Evolutionary conservation across 192 early-diverging fungal species (phyloP).

Genomic region (Thamnidium elegans): DNA sequence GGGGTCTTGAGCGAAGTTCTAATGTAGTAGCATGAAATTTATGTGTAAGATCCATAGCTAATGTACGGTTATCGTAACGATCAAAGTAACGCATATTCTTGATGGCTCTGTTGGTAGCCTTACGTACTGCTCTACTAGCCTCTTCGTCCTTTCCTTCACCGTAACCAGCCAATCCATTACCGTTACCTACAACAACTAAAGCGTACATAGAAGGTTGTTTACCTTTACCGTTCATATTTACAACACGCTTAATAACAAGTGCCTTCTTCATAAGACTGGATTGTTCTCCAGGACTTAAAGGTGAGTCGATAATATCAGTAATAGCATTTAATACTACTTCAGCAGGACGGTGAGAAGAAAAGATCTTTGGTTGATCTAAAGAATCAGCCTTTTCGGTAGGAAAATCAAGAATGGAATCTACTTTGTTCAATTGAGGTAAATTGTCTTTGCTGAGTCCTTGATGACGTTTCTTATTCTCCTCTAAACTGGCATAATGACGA

Average conservation of each 20-base stretch:
- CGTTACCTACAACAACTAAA: conserved; percentile 94
- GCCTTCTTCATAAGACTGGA: conserved; percentile 63
- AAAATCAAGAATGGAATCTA: conserved; percentile 35
- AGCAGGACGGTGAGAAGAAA: conserved; percentile 28
- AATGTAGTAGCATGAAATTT: conserved; percentile 88
- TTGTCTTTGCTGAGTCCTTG: conserved; percentile 8
- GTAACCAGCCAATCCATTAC: conserved; percentile 86
- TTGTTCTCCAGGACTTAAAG: conserved; percentile 54
- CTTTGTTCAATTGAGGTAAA: conserved; percentile 25
- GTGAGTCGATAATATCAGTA: conserved; percentile 33
- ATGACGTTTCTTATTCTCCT: conserved; percentile 15
- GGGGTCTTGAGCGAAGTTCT: conserved; percentile 77
- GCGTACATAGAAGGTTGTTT: conserved; percentile 83
- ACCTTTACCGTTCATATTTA: conserved; percentile 78
- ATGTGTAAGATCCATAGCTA: conserved; percentile 83
- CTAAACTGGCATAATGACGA: conserved; percentile 26
- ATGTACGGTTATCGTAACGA: conserved; percentile 91
- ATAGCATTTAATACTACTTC: conserved; percentile 30
- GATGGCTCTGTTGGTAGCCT: conserved; percentile 86
- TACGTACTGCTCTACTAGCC: conserved; percentile 70
- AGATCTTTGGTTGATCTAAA: conserved; percentile 31
- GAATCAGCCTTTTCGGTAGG: conserved; percentile 13
- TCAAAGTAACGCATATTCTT: conserved; percentile 82
- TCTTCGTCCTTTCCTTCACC: conserved; percentile 90
- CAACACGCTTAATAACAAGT: conserved; percentile 69